These are phyloP conservation scores for Colletotrichum theobromicola DNA, from an alignment of 2,329 filamentous ascomycete species.

Conservation along the genomic window DNA sequence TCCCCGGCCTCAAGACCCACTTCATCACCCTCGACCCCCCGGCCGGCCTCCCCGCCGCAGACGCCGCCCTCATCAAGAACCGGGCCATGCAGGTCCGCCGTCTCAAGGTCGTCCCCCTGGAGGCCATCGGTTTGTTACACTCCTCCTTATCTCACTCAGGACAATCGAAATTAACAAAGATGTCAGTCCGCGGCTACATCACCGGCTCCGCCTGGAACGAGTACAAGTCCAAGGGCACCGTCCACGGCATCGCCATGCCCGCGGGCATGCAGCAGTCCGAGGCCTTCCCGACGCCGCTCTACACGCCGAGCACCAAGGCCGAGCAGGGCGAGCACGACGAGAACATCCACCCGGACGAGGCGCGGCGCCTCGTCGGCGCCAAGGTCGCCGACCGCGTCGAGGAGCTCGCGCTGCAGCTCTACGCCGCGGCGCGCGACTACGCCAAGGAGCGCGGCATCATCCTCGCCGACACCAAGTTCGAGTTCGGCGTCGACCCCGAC, in stretches of 20 bases:
- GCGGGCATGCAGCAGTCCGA: slow-evolving; percentile 73
- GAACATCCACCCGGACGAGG: slow-evolving; percentile 79
- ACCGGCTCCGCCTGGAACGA: slow-evolving; percentile 86
- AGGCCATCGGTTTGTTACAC: slow-evolving; percentile 62
- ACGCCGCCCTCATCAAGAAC: slow-evolving; percentile 59
- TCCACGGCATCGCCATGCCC: slow-evolving; percentile 77
- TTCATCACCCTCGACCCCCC: slow-evolving; percentile 52
- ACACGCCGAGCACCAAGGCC: slow-evolving; percentile 85
- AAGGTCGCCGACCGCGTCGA: slow-evolving; percentile 70
- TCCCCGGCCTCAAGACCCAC: slow-evolving; percentile 58
- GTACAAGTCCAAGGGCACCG: slow-evolving; percentile 73
- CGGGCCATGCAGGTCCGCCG: slow-evolving; percentile 81
- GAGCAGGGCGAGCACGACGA: slow-evolving; percentile 79
- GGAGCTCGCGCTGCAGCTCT: slow-evolving; percentile 67
- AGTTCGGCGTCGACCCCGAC: slow-evolving; percentile 71
- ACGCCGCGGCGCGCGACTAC: slow-evolving; percentile 66
- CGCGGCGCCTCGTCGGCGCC: slow-evolving; percentile 67
- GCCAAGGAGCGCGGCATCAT: slow-evolving; percentile 72
- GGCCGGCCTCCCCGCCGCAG: slow-evolving; percentile 36
- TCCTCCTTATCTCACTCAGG: neutral
- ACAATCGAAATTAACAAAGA: slow-evolving; percentile 17
- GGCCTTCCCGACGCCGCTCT: slow-evolving; percentile 69
- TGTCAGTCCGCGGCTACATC: slow-evolving; percentile 82
- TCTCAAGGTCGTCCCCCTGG: slow-evolving; percentile 77
- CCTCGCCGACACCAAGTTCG: slow-evolving; percentile 68